phyloP scores from a whole-genome alignment of 371 early-diverging fungal species.

The Capillidium heterosporum region DNA sequence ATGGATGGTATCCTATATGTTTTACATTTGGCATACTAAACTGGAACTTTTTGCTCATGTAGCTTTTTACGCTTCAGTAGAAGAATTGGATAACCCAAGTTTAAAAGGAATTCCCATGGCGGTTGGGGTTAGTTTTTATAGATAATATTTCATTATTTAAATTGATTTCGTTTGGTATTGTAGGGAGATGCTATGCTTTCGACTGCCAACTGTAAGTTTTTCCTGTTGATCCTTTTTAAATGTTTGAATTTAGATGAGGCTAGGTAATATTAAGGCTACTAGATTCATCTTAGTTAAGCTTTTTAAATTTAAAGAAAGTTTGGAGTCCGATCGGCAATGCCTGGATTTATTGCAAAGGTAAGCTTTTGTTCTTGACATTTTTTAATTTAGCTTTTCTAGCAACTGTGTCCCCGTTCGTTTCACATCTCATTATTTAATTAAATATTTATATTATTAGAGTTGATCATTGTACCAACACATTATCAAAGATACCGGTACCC shows the following conservation, averaged over 20 bases:
- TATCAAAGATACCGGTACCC: background rate
- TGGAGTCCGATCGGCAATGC: slow-evolving; percentile 6
- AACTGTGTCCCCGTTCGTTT: background rate
- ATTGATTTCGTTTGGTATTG: background rate
- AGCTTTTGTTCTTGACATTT: background rate
- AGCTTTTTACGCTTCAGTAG: slow-evolving; percentile 54
- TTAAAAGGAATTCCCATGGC: slow-evolving; percentile 42
- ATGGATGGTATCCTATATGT: slow-evolving; percentile 27
- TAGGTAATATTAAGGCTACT: background rate
- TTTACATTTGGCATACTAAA: no score
- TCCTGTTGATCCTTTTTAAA: background rate
- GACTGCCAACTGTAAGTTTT: background rate
- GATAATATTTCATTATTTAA: background rate
- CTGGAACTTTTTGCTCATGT: slow-evolving; percentile 7
- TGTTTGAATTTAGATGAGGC: background rate
- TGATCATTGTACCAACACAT: background rate
- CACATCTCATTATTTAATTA: background rate
- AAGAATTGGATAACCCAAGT: slow-evolving; percentile 38
- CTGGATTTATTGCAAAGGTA: slow-evolving; percentile 7
- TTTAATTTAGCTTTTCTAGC: background rate
- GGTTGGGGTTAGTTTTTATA: slow-evolving; percentile 28
- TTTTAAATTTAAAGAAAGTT: background rate
- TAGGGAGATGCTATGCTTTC: background rate
- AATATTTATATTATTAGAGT: background rate
- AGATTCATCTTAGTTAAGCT: background rate